Base-by-base conservation (phyloP, 1,284 basidiomycete genomes). In the Pascua sp. region DNA sequence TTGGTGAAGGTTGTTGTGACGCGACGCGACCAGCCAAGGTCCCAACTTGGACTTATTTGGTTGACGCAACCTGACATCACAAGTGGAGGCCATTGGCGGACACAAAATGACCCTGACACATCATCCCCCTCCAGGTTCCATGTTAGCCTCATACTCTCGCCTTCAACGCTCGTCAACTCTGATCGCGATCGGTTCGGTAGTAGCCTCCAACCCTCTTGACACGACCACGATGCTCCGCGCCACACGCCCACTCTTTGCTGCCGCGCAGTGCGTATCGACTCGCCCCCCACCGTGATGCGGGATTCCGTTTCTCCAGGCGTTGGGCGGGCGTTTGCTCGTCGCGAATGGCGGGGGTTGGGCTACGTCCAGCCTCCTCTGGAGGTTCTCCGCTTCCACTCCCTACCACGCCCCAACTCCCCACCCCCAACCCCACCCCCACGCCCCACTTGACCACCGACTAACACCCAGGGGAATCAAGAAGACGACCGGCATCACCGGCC, bases 401-500 rank as follows among this genome's bases (percentile, higher is more conserved):
- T 43, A 42, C 24, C 24, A 32, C 24, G 15, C 46, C n/a, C 17
- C 16, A 36, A 16, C 17, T 41, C 16, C 13, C 1, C 17, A 11
- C 13, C 24, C 8, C 9, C 13, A 12, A 8, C 8, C 40, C 17
- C 24, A 37, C 41, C 24, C 15, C 39, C 36, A 15, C 8, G 36
- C 3, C 17, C 10, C 40, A 11, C 11, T 42, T 12, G 13, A 18
- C 11, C 37, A 12, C 8, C 12, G 15, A 15, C 56, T 61, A 12
- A 57, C 55, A 40, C 24, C 32, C 42, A 77, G 76, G 55, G 69
- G 71, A 15, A 77, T 85, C 66, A 92, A 91, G 79, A 78, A 81
- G 51, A 84, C 89, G 11, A 96, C 93, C 10, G 89, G 90, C 58
- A 84, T 96, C 58, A 85, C 78, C 42, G 83, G 83, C 38, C 69